Evolutionary conservation across 2,329 filamentous ascomycete genomes (phyloP), one percentile per base, ranked within the genome.

Genomic region (Scedosporium dehoogii): DNA sequence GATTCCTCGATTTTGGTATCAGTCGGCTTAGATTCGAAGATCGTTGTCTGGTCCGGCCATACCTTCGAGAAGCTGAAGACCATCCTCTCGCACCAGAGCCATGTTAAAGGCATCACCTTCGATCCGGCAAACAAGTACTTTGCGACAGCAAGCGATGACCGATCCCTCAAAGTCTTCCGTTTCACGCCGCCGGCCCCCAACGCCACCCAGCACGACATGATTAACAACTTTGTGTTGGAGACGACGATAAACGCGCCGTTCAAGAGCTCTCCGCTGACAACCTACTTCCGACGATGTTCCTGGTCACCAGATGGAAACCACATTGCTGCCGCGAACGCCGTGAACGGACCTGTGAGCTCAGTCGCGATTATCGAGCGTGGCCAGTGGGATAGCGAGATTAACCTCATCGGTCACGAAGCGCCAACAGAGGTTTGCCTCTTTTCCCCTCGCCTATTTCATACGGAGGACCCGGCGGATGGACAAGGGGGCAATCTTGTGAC

Each of bases 101-200:
- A 97, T 73, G 94, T 99, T 77, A 99, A 99, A 74, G 94, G 96
- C 65, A 96, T 99, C 69, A 96, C 93, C 0, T 99, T 99, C 71
- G 94, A 99, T 72, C 94, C 94, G 0, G 94, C 94, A 51, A 97
- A 97, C 78, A 99, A 97, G 73, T 99, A 96, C 79, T 99, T 99
- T 75, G 94, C 96, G 16, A 99, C 96, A 0, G 92, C 96, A 2
- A 96, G 92, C 76, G 94, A 99, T 73, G 94, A 99, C 74, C 87
- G 94, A 64, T 93, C 92, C 2, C 96, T 99, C 75, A 96, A 96
- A 73, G 91, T 99, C 69, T 97, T 96, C 75, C 87, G 92, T 64
- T 99, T 97, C 73, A 96, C 90, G 2, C 89, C 93, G 1, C 92
- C 94, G 0, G 84, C 88, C 1, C 90, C 94, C 9, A 97, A 96